Evolutionary conservation across 108 stramenopile species (phyloP).

Genomic region (Nannochloropsis oceanica): DNA sequence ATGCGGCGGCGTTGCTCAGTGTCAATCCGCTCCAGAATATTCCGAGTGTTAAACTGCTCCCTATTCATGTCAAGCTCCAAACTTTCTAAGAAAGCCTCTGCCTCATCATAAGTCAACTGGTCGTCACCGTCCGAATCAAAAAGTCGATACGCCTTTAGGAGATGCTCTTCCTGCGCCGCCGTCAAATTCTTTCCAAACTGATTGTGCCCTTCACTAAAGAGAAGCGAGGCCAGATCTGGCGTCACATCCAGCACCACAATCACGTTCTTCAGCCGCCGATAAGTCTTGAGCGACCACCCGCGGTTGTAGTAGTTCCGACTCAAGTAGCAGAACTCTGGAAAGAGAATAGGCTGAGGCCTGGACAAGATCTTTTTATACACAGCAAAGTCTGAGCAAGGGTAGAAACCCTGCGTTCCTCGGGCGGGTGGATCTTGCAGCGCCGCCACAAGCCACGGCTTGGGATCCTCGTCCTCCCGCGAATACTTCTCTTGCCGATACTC

Average conservation of each 20-base stretch:
- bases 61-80: neutral
- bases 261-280: slow-evolving; percentile 90
- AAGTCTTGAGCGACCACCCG: slow-evolving; percentile 78
- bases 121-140: slow-evolving; percentile 65
- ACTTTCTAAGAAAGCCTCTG: neutral
- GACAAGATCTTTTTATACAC: slow-evolving; percentile 54
- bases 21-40: neutral
- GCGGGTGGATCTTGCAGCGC: slow-evolving; percentile 35
- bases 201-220: neutral
- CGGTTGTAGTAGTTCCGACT: slow-evolving; percentile 90
- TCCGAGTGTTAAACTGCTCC: neutral
- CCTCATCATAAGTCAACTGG: slow-evolving; percentile 61
- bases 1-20: neutral
- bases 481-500: slow-evolving; percentile 86
- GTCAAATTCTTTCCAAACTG: slow-evolving; percentile 33
- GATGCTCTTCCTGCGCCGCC: slow-evolving; percentile 62
- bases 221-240: slow-evolving; percentile 25
- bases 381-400: slow-evolving; percentile 74
- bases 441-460: slow-evolving; percentile 72
- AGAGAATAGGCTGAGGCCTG: slow-evolving; percentile 40
- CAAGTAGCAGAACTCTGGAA: slow-evolving; percentile 45
- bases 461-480: slow-evolving; percentile 80
- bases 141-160: slow-evolving; percentile 65
- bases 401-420: slow-evolving; percentile 49
- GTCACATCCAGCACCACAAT: slow-evolving; percentile 83